Conservation (phyloP, 2,329 filamentous ascomycete species). For the Xylariomycetidae sp. region DNA sequence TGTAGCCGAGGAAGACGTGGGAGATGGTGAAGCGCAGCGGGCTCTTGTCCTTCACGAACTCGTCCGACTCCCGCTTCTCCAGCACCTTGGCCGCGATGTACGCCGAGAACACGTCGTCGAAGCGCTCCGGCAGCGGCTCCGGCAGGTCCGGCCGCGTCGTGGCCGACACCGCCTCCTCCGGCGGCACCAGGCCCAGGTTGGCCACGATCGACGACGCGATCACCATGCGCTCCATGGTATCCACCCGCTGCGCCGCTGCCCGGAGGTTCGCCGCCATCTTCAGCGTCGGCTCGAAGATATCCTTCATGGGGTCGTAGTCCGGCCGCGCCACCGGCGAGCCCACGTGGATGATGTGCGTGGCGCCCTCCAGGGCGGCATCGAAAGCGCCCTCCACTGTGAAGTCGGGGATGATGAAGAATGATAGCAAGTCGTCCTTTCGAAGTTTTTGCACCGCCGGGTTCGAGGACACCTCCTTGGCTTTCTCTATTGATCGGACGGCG, state of each 20-base stretch:
- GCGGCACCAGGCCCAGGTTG: slow-evolving; percentile 11
- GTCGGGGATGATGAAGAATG: slow-evolving; percentile 18
- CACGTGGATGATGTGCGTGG: slow-evolving; percentile 21
- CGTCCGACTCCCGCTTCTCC: slow-evolving; percentile 16
- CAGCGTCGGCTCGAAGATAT: slow-evolving; percentile 18
- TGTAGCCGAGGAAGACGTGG: slow-evolving; percentile 21
- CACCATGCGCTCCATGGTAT: slow-evolving; percentile 16
- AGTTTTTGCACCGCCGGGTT: slow-evolving; percentile 18
- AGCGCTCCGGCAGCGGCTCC: slow-evolving; percentile 8
- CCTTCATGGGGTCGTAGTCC: slow-evolving; percentile 9
- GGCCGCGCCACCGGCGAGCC: slow-evolving; percentile 17
- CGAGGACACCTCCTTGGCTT: slow-evolving; percentile 14
- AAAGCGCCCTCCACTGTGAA: slow-evolving; percentile 17
- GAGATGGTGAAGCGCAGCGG: slow-evolving; percentile 21
- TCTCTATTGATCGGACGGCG: slow-evolving; percentile 19
- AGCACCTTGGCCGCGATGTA: slow-evolving; percentile 17
- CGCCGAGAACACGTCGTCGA: slow-evolving; percentile 11
- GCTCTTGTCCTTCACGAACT: slow-evolving; percentile 13
- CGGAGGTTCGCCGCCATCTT: slow-evolving; percentile 13
- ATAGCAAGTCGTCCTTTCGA: slow-evolving; percentile 12
- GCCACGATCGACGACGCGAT: slow-evolving; percentile 21
- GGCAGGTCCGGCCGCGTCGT: slow-evolving; percentile 15
- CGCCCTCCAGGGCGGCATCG: slow-evolving; percentile 15
- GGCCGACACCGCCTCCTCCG: slow-evolving; percentile 8
- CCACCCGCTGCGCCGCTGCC: slow-evolving; percentile 14